Conservation (phyloP, 2,329 filamentous ascomycete genomes). For the Dryadomyces quercus-mongolicae region DNA sequence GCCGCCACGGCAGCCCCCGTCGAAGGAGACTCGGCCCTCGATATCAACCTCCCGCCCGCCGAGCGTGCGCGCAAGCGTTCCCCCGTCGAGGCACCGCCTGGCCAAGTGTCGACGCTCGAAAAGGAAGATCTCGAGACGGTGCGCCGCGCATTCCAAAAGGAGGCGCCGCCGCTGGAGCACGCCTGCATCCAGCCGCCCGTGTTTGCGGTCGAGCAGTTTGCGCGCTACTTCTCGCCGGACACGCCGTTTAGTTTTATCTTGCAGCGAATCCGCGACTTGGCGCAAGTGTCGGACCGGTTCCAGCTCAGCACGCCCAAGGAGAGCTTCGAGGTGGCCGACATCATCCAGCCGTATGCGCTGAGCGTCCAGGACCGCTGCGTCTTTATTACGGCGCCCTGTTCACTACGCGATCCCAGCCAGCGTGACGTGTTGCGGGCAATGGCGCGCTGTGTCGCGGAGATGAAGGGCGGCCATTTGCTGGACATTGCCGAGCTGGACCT, state of each 20-base stretch:
- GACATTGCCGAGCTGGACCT: slow-evolving; percentile 61
- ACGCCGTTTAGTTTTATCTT: slow-evolving; percentile 80
- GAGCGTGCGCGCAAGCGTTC: background rate
- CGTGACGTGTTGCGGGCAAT: slow-evolving; percentile 45
- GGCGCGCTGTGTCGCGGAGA: slow-evolving; percentile 57
- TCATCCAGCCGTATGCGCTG: slow-evolving; percentile 61
- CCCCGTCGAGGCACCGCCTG: slow-evolving; percentile 26
- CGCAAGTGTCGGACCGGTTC: slow-evolving; percentile 52
- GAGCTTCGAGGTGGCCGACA: slow-evolving; percentile 55
- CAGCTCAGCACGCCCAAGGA: slow-evolving; percentile 55
- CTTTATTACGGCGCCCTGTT: slow-evolving; percentile 60
- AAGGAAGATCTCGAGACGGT: slow-evolving; percentile 54
- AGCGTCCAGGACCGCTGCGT: slow-evolving; percentile 62
- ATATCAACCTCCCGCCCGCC: background rate
- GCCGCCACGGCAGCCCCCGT: background rate
- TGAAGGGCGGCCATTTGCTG: slow-evolving; percentile 54
- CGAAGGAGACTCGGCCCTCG: background rate
- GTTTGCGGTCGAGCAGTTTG: slow-evolving; percentile 60
- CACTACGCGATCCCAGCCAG: slow-evolving; percentile 36
- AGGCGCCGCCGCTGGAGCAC: slow-evolving; percentile 52
- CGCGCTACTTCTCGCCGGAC: slow-evolving; percentile 65
- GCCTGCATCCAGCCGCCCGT: slow-evolving; percentile 68
- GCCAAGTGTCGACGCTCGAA: slow-evolving; percentile 71
- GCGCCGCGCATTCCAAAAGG: slow-evolving; percentile 45
- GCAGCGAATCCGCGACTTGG: slow-evolving; percentile 59